Base-by-base conservation (phyloP, 176 grass and related monocot genomes). In the Triticum dicoccoides region DNA sequence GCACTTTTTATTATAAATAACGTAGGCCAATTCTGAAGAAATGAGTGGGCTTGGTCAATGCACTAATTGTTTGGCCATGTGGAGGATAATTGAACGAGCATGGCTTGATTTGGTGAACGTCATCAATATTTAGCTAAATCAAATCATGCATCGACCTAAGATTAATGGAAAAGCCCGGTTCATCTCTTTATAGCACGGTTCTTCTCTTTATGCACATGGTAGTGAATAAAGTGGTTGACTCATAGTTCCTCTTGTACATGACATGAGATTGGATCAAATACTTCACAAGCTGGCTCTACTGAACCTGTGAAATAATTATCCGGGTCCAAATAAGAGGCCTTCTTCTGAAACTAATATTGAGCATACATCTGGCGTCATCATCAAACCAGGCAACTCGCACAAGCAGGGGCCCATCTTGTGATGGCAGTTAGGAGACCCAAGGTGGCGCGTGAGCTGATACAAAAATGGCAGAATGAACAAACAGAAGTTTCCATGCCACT, bases 361-460 rank as follows among this genome's bases (percentile, higher is more conserved):
- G 11, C 47, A 37, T 23, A 73, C 51, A 45, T 74, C 70, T 65
- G 17, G 83, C 24, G 54, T 75, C 11, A 51, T 77, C 34, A 34
- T 69, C 52, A 63, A 73, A 92, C 86, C 89, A 98, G 94, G 64
- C 96, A 98, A 87, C 92, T 98, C 8, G 87, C 92, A 24, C 85
- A 87, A 35, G 83, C 97, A 78, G 97, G 97, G 61, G 94, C 90
- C 51, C 97, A 98, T 87, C 87, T 98, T 77, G 93, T 98, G 59
- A 96, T 98, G 97, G 97, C 97, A 52, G 97, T 98, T 34, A 94
- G 94, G 84, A 94, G 88, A 92, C 82, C 92, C 67, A 98, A 92
- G 70, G 63, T 69, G 5, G 97, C 94, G 9, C 88, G 94, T 81
- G 97, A 98, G 39, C 88, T 98, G 80, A 98, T 96, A 86, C 90